Evolutionary conservation across 495 filamentous ascomycete species (phyloP).

Genomic region (Hypoxylon lenormandii): DNA sequence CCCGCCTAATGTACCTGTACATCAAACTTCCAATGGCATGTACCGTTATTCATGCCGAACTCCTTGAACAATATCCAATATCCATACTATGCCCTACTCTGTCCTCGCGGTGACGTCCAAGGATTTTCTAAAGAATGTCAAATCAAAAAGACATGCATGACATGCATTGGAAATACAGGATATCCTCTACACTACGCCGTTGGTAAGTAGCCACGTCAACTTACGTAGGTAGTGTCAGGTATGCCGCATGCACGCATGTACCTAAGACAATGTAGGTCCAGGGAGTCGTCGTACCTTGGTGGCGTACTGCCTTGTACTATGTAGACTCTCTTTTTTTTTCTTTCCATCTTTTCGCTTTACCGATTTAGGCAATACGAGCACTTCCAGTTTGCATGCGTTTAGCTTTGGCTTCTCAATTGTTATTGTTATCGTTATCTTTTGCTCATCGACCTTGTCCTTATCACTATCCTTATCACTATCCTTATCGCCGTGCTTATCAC

Average conservation of each 20-base stretch:
- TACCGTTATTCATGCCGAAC: neutral
- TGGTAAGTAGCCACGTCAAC: constrained; percentile 45
- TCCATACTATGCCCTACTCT: constrained; percentile 9
- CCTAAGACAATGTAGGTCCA: constrained; percentile 15
- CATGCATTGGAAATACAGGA: constrained; percentile 27
- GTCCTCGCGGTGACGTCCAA: constrained; percentile 10
- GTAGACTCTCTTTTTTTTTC: constrained; percentile 1
- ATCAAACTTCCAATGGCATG: too few species aligned
- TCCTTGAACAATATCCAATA: neutral
- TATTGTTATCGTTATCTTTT: constrained; percentile 19
- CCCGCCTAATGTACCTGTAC: neutral
- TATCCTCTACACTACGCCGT: constrained; percentile 27
- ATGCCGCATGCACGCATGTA: constrained; percentile 32
- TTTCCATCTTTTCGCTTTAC: constrained; percentile 34
- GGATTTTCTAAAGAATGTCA: constrained; percentile 5
- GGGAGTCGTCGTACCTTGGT: constrained; percentile 1
- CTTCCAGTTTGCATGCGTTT: neutral
- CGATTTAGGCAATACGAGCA: constrained; percentile 35
- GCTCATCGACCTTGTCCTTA: neutral
- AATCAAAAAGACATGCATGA: neutral
- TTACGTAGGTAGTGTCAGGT: constrained; percentile 28
- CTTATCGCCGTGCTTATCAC: constrained; percentile 10
- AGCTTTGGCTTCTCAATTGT: constrained; percentile 11
- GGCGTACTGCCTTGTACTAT: neutral
- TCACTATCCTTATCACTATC: constrained; percentile 6